Percentiles rank a stretch among this genome's conserved stretches.
phyloP scores from a whole-genome alignment of 23 red algal species.

The Gracilariopsis chorda region DNA sequence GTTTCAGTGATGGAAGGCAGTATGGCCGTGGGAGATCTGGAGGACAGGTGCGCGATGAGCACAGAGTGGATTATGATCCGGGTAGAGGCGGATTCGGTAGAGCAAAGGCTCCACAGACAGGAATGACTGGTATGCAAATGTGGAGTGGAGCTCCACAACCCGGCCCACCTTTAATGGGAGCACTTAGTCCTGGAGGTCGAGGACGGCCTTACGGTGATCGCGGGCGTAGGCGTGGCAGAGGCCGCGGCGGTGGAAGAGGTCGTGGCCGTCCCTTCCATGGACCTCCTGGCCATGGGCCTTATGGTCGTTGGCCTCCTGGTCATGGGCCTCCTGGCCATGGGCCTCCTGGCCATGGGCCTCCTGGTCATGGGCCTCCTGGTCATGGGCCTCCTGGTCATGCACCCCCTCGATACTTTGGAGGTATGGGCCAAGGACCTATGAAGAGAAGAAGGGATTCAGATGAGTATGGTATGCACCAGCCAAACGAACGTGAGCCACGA shows the following conservation, averaged over 20 bases:
- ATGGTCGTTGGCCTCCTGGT: not conserved
- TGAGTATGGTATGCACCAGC: not conserved
- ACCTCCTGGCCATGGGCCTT: not conserved
- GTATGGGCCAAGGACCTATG: not conserved
- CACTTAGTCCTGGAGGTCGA: not conserved
- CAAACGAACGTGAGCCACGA: not conserved
- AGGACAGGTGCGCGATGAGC: constrained; percentile 85
- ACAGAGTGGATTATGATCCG: constrained; percentile 77
- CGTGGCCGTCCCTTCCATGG: not conserved
- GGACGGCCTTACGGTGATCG: not conserved
- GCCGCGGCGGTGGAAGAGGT: not conserved
- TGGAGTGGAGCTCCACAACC: constrained; percentile 26
- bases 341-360: not conserved
- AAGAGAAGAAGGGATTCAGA: not conserved
- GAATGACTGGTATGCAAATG: constrained; percentile 64
- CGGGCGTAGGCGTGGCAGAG: not conserved
- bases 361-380: not conserved
- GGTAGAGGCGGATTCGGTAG: constrained; percentile 86
- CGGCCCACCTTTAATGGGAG: not conserved
- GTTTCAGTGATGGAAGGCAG: constrained; percentile 83
- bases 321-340: not conserved
- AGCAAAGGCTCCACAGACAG: not conserved
- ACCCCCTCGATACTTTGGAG: not conserved
- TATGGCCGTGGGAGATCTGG: constrained; percentile 89
- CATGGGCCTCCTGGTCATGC: not conserved